Base-by-base conservation (phyloP, 2,329 filamentous ascomycete genomes). In the Rosellinia necatrix region DNA sequence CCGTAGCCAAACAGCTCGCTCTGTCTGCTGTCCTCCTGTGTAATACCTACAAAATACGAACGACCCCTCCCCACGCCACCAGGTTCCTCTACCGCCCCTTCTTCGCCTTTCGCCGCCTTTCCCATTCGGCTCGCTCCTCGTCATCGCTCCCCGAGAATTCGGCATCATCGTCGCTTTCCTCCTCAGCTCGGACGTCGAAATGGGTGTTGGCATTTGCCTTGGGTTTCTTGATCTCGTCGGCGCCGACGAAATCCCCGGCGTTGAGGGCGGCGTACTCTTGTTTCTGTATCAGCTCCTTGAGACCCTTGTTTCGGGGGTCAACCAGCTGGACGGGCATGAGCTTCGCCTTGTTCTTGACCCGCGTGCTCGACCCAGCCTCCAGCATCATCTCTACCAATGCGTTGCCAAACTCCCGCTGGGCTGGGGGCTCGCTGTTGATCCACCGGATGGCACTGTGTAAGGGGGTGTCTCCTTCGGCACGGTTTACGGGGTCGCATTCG, bases 401-500 rank as follows among this genome's bases (percentile, higher is more conserved):
- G 65, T 80, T 77, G 64, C 87, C 89, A 62, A 84, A 84, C 59
- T 82, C 78, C 73, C 84, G 82, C 71, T 90, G 85, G 52, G 80
- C 80, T 40, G 80, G 76, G 30, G 82, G 80, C 67, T 90, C 82
- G 52, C 76, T 75, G 79, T 92, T 92, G 75, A 89, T 82, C 80
- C 85, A 93, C 68, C 88, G 83, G 64, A 94, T 85, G 52, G 86
- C 90, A 69, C 84, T 84, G 80, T 96, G 91, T 56, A 96, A 80
- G 25, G 89, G 89, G 2, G 90, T 92, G 74, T 94, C 90, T 60
- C 83, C 81, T 57, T 93, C 89, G 68, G 81, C 72, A 65, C 82
- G 83, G 76, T 86, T 88, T 67, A 86, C 68, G 51, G 89, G 88
- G 76, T 96, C 91, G 76, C 92, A 93, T 75, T 94, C 91, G 72